A percentile compares a stretch with the other conserved stretches of the same genome.
Evolutionary conservation across 1,139 yeast genomes (phyloP).

Genomic region (Nematodospora anomalae): DNA sequence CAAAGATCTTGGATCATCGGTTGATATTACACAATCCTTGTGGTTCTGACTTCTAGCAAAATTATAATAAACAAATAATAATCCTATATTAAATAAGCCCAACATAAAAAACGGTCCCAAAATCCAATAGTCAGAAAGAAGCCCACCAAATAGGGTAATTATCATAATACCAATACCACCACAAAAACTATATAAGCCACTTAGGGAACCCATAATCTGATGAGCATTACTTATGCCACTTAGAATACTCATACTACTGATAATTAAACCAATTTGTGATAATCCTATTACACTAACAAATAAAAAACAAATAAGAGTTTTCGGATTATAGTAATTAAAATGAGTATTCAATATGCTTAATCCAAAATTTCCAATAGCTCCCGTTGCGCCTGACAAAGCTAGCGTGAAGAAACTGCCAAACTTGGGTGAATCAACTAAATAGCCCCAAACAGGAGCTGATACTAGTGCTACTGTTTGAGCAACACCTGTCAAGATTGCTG

Average conservation of each 20-base stretch:
- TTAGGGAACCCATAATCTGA: conserved; percentile 56
- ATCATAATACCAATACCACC: conserved; percentile 72
- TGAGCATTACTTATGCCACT: conserved; percentile 28
- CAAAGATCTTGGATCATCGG: not conserved
- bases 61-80: conserved; percentile 7
- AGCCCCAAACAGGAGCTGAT: conserved; percentile 66
- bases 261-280: conserved; percentile 59
- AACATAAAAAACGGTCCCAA: conserved; percentile 61
- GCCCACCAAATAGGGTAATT: conserved; percentile 61
- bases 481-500: conserved; percentile 70
- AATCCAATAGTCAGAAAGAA: conserved; percentile 56
- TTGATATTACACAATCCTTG: too few species aligned
- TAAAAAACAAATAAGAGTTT: conserved; percentile 32
- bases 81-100: conserved; percentile 39
- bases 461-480: conserved; percentile 57
- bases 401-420: conserved; percentile 36
- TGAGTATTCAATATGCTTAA: conserved; percentile 22
- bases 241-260: conserved; percentile 47
- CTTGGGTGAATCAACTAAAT: conserved; percentile 43
- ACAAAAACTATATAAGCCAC: conserved; percentile 65
- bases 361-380: conserved; percentile 37
- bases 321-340: conserved; percentile 31
- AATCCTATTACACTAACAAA: conserved; percentile 36
- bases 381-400: conserved; percentile 38
- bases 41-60: not conserved